A percentile compares a stretch with the other conserved stretches of the same genome.
Conservation (phyloP, 306 rosid species). For the Quercus robur region DNA sequence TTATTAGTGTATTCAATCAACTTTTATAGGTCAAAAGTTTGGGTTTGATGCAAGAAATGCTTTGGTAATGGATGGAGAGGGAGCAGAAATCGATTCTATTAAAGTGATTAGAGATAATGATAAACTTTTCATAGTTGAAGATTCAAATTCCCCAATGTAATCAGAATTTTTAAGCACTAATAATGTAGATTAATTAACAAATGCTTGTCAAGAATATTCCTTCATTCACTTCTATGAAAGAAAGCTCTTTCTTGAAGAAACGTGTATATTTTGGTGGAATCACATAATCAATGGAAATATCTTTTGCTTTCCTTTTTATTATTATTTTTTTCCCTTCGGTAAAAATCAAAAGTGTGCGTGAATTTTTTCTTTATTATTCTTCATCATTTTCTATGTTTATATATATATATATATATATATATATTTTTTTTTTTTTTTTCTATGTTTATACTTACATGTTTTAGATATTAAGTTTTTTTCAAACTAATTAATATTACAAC, state of each 20-base stretch:
- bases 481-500: too few relatives aligned
- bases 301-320: not conserved
- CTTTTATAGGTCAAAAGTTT: slow-evolving; percentile 60
- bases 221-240: not conserved
- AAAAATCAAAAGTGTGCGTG: too few relatives aligned
- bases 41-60: slow-evolving; percentile 51
- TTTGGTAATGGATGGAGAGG: slow-evolving; percentile 65
- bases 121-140: slow-evolving; percentile 54
- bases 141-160: not conserved
- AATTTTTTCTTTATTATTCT: too few relatives aligned
- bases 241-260: not conserved
- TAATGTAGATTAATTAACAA: not conserved
- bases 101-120: slow-evolving; percentile 90
- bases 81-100: slow-evolving; percentile 68
- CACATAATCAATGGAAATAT: too few relatives aligned
- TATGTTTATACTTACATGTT: too few relatives aligned
- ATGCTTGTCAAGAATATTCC: not conserved
- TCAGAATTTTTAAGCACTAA: not conserved
- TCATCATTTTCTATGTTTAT: too few relatives aligned
- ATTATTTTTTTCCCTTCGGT: not conserved
- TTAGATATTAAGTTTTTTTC: too few relatives aligned
- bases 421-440: too few relatives aligned
- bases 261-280: not conserved
- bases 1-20: slow-evolving; percentile 1
- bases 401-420: too few relatives aligned